phyloP scores from a whole-genome alignment of 805 yeast genomes.

The Saturnispora hagleri region DNA sequence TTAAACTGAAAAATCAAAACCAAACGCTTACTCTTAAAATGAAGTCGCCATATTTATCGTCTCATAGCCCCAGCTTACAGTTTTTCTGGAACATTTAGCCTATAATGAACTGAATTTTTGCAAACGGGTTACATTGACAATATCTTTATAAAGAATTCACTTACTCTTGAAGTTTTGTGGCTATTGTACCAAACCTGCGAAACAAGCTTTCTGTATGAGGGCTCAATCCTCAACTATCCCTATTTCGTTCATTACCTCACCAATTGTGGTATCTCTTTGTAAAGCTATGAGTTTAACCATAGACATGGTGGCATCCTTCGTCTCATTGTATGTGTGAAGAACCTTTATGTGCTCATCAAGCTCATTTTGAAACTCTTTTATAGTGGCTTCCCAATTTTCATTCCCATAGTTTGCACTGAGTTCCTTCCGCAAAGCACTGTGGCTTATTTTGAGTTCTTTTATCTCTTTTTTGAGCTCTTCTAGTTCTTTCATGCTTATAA shows the following conservation, averaged over 20 bases:
- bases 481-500: not conserved
- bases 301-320: conserved; percentile 51
- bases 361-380: conserved; percentile 25
- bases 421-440: not conserved
- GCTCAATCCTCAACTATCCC: conserved; percentile 24
- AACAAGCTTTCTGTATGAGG: no score
- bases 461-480: not conserved
- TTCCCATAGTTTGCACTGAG: not conserved
- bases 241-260: conserved; percentile 46
- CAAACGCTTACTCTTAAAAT: not conserved
- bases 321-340: conserved; percentile 51
- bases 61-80: no score
- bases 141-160: no score
- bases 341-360: conserved; percentile 43
- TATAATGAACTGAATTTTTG: no score
- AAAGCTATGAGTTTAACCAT: conserved; percentile 53
- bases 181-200: no score
- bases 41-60: not conserved
- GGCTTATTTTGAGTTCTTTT: not conserved
- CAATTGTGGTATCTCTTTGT: conserved; percentile 38
- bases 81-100: no score
- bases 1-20: not conserved
- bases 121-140: no score
- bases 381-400: not conserved
- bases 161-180: no score